Base-by-base conservation (phyloP, 1,284 basidiomycete species). In the Flammula alnicola region DNA sequence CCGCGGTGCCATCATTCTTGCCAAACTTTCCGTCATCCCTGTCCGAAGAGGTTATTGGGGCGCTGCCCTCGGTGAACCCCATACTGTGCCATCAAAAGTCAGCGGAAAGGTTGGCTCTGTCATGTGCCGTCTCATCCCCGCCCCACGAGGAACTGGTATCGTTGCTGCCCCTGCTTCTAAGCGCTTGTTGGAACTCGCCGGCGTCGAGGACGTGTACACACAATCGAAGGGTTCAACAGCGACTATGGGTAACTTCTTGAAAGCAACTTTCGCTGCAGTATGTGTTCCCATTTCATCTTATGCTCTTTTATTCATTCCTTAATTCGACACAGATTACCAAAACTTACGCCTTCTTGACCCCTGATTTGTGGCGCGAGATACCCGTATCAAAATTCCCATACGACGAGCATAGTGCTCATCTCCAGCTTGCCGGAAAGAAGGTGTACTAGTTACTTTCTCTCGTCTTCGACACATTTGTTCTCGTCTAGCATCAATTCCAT, bases 11-110 rank as follows among this genome's bases (percentile, higher is more conserved):
- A 98, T 99, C 76, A 91, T 96, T 75, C 88, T 98, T 56, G 94
- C 95, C 64, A 96, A 99, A 75, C 82, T 98, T 61, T 92, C 93
- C 51, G 88, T 96, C 70, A 88, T 96, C 69, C 94, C 97, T 64
- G 95, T 99, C 59, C 91, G 97, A 67, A 84, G 97, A 77, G 96
- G 96, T 64, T 99, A 98, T 85, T 99, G 97, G 97, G 97, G 97
- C 82, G 91, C 93, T 66, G 91, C 92, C 66, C 94, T 98, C 66
- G 95, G 94, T 80, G 93, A 97, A 71, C 97, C 97, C 50, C 97
- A 99, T 82, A 99, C 97, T 55, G 96, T 99, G 54, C 97, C 97
- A 44, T 92, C 92, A 73, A 98, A 99, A 80, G 95, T 98, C 67
- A 90, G 88, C 73, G 97, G 97, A 63, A 99, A 99, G 84, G 91